Base-by-base conservation (phyloP, 1,284 basidiomycete species). In the Leccinum angustisporum region DNA sequence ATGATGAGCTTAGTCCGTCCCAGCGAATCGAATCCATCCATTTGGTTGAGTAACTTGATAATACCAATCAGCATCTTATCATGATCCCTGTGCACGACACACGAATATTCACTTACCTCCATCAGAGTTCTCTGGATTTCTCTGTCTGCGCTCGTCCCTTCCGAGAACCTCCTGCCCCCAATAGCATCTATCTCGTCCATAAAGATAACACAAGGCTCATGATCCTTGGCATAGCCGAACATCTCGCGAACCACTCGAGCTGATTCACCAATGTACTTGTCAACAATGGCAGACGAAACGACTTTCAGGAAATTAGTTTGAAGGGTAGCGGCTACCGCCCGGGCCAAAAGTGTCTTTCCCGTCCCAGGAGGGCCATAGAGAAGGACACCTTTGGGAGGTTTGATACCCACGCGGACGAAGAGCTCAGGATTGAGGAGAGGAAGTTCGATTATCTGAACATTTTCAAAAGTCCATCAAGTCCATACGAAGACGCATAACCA, bases 171-270 rank as follows among this genome's bases (percentile, higher is more conserved):
- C 67, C 97, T 84, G 13, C 96, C 95, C 68, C 95, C 96, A 67
- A 98, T 97, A 34, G 95, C 95, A 75, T 98, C 96, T 70, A 99
- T 98, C 80, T 99, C 97, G 77, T 99, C 97, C 90, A 99, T 98
- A 80, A 99, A 99, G 74, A 99, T 99, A 71, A 99, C 97, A 75
- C 97, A 98, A 52, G 97, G 97, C 76, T 98, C 97, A 74, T 99
- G 95, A 74, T 98, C 97, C 68, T 84, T 86, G 9, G 97, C 97
- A 76, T 98, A 99, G 13, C 92, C 95, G 73, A 99, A 99, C 97
- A 99, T 98, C 76, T 99, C 96, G 66, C 94, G 86, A 27, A 99
- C 90, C 6, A 98, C 86, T 61, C 97, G 86, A 13, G 97, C 97
- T 63, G 91, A 94, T 80, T 99, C 97, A 69, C 97, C 97, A 63